Base-by-base conservation (phyloP, 2,329 filamentous ascomycete species). In the Fusarium siculi region DNA sequence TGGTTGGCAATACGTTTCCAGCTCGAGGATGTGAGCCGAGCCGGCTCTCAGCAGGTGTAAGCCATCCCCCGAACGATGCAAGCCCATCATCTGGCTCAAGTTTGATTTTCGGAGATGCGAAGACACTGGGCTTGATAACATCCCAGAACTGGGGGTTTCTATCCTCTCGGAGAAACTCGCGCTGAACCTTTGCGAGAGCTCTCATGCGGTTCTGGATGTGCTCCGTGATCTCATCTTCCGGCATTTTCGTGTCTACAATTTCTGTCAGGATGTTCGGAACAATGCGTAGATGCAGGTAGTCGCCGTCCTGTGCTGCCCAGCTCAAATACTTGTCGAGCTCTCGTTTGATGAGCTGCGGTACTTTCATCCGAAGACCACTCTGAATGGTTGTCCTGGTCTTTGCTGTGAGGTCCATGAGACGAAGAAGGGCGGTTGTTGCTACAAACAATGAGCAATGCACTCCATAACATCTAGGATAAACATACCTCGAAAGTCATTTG, bases 301-400 rank as follows among this genome's bases (percentile, higher is more conserved):
- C 79, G 23, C 82, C 84, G 40, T 85, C 84, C 19, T 80, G 77
- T n/a, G 82, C 81, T 2, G 84, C 82, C 84, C 84, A 85, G 25
- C 69, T 76, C n/a, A 83, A 55, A 56, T 82, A 84, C 42, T 74
- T 75, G 32, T 80, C 78, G 4, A 85, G 63, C 19, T 79, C 77
- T 52, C 76, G 80, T 52, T 81, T 81, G 56, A 85, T 81, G 32
- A 81, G 73, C 0, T 42, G 50, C 0, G 82, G 73, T 9, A 80
- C 79, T 52, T 80, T 83, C 15, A 73, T 67, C 16, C 77, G 75
- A 19, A 80, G 74, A n/a, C 79, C 80, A 4, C 80, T 79, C 58
- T 85, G 83, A n/a, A 80, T 67, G 9, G 75, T 69, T 9, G 79
- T 79, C 23, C 82, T 79, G 9, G 84, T 78, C 11, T 70, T 73